Conservation (phyloP, 2,329 filamentous ascomycete species). For the Pseudogymnoascus sp. region DNA sequence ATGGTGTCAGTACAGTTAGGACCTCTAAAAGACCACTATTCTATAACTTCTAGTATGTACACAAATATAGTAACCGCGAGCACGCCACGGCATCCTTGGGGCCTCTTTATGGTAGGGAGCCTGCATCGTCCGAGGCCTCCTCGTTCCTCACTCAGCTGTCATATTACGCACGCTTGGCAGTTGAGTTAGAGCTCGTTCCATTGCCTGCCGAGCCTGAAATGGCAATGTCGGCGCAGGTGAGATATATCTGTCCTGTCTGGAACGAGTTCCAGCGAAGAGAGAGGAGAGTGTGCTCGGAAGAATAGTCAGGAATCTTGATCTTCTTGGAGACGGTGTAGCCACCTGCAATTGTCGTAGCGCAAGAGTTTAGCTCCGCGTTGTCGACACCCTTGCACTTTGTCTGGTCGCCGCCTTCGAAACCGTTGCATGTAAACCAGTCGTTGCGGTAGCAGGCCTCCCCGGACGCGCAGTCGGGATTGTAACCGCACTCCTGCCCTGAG, state of each 20-base stretch:
- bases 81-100: background rate
- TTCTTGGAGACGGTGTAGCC: slow-evolving; percentile 46
- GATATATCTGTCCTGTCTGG: slow-evolving; percentile 45
- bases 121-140: background rate
- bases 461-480: slow-evolving; percentile 38
- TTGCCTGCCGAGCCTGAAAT: slow-evolving; percentile 23
- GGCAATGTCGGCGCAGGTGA: slow-evolving; percentile 45
- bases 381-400: slow-evolving; percentile 35
- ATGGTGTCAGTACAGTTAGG: background rate
- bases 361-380: slow-evolving; percentile 34
- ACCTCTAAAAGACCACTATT: background rate
- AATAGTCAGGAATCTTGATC: slow-evolving; percentile 25
- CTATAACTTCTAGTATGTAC: background rate
- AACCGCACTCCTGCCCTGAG: slow-evolving; percentile 39
- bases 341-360: slow-evolving; percentile 43
- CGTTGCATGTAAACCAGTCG: slow-evolving; percentile 48
- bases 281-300: slow-evolving; percentile 42
- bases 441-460: slow-evolving; percentile 40
- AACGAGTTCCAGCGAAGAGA: slow-evolving; percentile 47
- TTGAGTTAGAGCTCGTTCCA: background rate
- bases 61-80: background rate
- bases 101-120: background rate
- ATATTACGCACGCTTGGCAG: background rate
- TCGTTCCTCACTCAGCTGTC: background rate
- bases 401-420: slow-evolving; percentile 28